Evolutionary conservation across 352 stramenopile genomes (phyloP), one percentile per base, ranked within the genome.

Genomic region (Phytophthora litchii): DNA sequence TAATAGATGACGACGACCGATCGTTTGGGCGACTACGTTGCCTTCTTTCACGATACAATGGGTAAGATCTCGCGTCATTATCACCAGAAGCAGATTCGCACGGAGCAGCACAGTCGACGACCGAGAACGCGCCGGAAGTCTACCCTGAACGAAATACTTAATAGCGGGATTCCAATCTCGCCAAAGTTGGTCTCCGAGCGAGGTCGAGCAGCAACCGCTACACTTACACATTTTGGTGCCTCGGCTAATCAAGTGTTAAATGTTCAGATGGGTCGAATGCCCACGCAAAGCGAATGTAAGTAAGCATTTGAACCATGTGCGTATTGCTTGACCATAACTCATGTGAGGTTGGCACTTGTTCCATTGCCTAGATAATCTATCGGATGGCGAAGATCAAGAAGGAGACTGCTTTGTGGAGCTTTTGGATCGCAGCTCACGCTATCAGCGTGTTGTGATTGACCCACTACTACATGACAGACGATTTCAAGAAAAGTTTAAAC

Each of bases 31-130:
- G 83, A 91, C 49, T 94, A 94, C 55, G 69, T 93, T 6, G 52
- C 72, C 4, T 94, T 91, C 59, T 89, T 92, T 21, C 72, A 90
- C 19, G 74, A 91, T 31, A 92, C 78, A 0, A 72, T 93, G 23
- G 38, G 58, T 20, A 86, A 83, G 53, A 83, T 91, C 35, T 57
- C 61, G 3, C 67, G 70, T 5, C 56, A 80, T 2, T 75, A 78
- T 37, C 79, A 74, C 17, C 78, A 66, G 62, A 91, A 88, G 52
- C 54, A 70, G 23, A 35, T 46, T 2, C 60, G 53, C 20, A 47
- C 12, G 2, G 53, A 70, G 27, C 54, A 70, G 41, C 59, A 66
- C 48, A 70, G 48, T 47, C 59, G 64, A 20, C 25, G 35, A 29
- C 59, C 60, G 7, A 54, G 60, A 21, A 47, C 42, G 6, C 59